Base-by-base conservation (phyloP, 1,139 yeast genomes). In the Zygosaccharomyces pseudobailii region DNA sequence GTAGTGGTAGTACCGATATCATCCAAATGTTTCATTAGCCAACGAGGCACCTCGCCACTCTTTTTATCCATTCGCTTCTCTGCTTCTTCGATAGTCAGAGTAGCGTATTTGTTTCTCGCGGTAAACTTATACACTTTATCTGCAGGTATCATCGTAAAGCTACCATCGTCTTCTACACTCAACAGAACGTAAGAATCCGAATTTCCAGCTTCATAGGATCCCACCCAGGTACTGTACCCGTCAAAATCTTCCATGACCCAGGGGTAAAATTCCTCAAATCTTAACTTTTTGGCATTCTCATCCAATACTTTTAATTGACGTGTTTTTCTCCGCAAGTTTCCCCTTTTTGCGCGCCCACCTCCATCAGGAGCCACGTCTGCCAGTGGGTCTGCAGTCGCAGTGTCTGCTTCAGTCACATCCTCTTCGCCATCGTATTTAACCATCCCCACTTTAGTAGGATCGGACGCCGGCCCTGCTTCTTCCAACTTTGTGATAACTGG, bases 181-280 rank as follows among this genome's bases (percentile, higher is more conserved):
- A 92, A 78, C 44, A 92, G 71, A 5, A 88, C 96, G 64, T 87
- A 90, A 19, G 88, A 77, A 57, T 88, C 96, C 7, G 90, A 80
- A 54, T 86, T 86, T 8, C 94, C 95, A 1, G 97, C 98, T 70
- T 92, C 98, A 68, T 87, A 90, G 58, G 85, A 86, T 31, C 98
- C 97, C 21, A 90, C 97, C 84, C 87, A 92, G 0, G 95, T 94
- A 65, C 92, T 90, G 52, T 80, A 77, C 47, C 96, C 96, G 58
- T 88, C 96, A 66, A 87, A 90, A 69, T 94, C 98, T 69, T 90
- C 97, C 75, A 94, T 73, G 19, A 94, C 95, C 98, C 98, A 92
- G 0, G 98, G 98, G 59, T 87, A 90, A 63, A 84, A 88, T 68
- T 92, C 98, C 68, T 92, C 98, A 63, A 90, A 92, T 59, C 97